Evolutionary conservation across 2,329 filamentous ascomycete genomes (phyloP), one percentile per base, ranked within the genome.

Genomic region (Simplicillium aogashimaense): DNA sequence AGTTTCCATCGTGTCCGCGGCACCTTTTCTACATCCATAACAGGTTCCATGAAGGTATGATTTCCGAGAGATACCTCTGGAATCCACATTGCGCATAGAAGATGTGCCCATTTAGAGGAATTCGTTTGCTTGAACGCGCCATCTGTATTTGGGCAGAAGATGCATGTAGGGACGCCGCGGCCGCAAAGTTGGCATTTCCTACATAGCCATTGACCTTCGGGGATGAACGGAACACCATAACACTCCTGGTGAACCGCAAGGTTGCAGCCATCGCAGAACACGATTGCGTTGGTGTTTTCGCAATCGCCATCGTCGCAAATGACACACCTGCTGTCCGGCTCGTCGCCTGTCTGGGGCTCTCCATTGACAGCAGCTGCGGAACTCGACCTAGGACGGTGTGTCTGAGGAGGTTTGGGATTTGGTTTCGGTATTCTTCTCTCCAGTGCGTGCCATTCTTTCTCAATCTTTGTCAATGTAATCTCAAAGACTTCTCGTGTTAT

Each of bases 291-390:
- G 16, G 92, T 94, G 60, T 98, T 98, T 64, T 98, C 92, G 56
- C 92, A 98, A 56, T 98, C 92, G n/a, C 92, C 92, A 55, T 98
- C 92, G 56, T 98, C 92, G 58, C 92, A 98, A 43, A 98, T 94
- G 16, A 87, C 89, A 57, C 92, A 98, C 61, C 95, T 97, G 51
- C 84, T 95, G 60, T 98, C 92, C 51, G 92, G 89, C 61, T 97
- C 90, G 63, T 97, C 92, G 15, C 87, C 87, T 4, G 50, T 53
- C 47, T 83, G 20, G 35, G 85, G 82, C 64, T 97, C 92, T 41
- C 92, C 90, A 59, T 95, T 97, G 14, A 97, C 90, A 6, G 92
- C 90, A 18, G 87, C 90, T 36, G 90, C 90, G 41, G 88, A 95
- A 59, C 89, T 94, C 34, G 90, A 95, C 44, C 90, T 78, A 14